Conservation (phyloP, 2,329 filamentous ascomycete species). For the Escovopsis sp. region DNA sequence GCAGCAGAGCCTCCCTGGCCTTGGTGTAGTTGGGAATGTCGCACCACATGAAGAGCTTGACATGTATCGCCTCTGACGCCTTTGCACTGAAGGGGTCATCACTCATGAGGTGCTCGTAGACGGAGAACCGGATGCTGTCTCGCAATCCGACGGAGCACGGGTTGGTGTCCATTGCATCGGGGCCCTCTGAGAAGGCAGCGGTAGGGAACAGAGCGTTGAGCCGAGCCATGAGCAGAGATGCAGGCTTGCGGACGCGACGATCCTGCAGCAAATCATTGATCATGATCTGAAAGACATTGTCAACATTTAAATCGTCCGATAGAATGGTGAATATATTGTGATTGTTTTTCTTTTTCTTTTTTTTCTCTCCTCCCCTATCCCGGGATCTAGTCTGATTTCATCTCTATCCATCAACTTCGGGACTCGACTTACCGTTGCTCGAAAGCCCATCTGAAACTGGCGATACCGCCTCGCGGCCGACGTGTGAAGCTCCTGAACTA, state of each 20-base stretch:
- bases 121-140: constrained; percentile 20
- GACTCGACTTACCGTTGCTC: constrained; percentile 13
- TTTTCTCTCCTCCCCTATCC: too few species aligned
- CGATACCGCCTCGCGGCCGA: constrained; percentile 15
- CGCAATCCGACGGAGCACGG: constrained; percentile 18
- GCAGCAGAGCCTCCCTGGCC: constrained; percentile 14
- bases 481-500: constrained; percentile 17
- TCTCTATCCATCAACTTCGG: background rate
- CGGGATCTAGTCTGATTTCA: background rate
- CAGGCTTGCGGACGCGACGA: constrained; percentile 4
- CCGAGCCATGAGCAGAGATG: constrained; percentile 17
- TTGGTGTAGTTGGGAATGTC: constrained; percentile 16
- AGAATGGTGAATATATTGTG: too few species aligned
- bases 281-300: constrained; percentile 11
- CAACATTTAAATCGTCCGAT: background rate
- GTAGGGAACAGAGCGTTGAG: constrained; percentile 23
- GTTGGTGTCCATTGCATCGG: constrained; percentile 12
- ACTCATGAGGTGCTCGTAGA: constrained; percentile 21
- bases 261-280: constrained; percentile 11
- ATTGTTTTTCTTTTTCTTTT: too few species aligned
- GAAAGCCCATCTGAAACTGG: constrained; percentile 19
- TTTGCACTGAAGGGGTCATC: constrained; percentile 8
- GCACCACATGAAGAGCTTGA: constrained; percentile 20
- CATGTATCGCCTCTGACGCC: constrained; percentile 13
- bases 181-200: constrained; percentile 8